These are phyloP conservation scores for Cladosporium sp. DNA, from an alignment of 2,329 filamentous ascomycete genomes.

Conservation along the genomic window DNA sequence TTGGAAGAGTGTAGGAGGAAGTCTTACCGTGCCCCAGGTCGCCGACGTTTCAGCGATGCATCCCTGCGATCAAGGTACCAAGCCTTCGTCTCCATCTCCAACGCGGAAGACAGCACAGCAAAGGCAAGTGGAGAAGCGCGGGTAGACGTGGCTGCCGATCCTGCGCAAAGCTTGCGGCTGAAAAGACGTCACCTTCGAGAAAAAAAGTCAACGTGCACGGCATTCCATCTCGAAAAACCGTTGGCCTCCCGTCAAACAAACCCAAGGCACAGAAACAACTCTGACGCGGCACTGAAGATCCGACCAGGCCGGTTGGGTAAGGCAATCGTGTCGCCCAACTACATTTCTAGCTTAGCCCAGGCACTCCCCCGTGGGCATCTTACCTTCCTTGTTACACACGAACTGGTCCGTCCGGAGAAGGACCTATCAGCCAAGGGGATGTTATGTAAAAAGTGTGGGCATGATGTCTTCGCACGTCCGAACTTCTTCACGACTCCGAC, in stretches of 20 bases:
- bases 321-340: no score
- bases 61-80: background rate
- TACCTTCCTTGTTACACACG: background rate
- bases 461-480: background rate
- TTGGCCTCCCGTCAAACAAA: no score
- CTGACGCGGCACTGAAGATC: background rate
- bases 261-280: background rate
- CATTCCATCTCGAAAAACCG: no score
- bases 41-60: no score
- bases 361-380: slow-evolving; percentile 5
- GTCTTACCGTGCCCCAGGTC: no score
- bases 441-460: slow-evolving; percentile 9
- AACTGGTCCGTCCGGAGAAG: slow-evolving; percentile 1
- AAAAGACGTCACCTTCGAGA: background rate
- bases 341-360: no score
- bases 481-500: slow-evolving; percentile 6
- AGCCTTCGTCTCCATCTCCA: background rate
- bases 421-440: slow-evolving; percentile 3
- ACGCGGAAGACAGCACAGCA: background rate
- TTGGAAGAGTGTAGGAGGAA: no score
- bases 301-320: background rate
- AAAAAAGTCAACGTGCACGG: background rate
- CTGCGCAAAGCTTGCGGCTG: background rate
- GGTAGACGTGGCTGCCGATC: slow-evolving; percentile 7
- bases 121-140: slow-evolving; percentile 7